Base-by-base conservation (phyloP, 805 yeast genomes). In the Wickerhamomyces mucosus region DNA sequence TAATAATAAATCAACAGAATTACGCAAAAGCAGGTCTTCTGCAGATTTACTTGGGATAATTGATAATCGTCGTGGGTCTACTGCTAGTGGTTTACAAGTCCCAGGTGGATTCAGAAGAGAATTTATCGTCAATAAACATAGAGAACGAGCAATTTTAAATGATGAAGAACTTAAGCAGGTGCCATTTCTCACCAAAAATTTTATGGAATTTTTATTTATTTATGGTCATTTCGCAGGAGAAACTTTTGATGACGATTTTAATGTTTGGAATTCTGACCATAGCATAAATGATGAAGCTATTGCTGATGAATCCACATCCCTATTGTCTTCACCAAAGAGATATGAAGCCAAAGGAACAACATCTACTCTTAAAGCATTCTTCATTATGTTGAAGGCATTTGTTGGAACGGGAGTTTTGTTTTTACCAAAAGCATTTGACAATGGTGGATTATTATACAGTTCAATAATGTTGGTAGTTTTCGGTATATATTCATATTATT, bases 161-260 rank as follows among this genome's bases (percentile, higher is more conserved):
- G 46, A 46, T 16, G 53, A 48, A 25, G 52, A 50, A 14, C 31
- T 52, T 25, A 55, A 54, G 6, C 43, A 55, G 28, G 58, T 63
- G 3, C 69, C 75, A 8, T 65, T 75, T 35, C 52, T 80, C 24
- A 75, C 94, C 1, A 67, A 73, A 36, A 82, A 81, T 52, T 82
- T 82, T 41, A 62, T 81, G 43, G 92, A 82, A 51, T 82, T 82
- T 47, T 59, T 82, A 28, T 75, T 81, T 40, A 65, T 82, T 7
- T 82, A 82, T 53, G 94, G 94, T 6, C 89, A 82, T 59, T 82
- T 82, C 56, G 92, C 92, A 3, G 94, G 94, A 50, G 92, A 81
- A 54, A 72, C 76, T 24, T 65, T 81, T 33, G 89, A 79, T 45
- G 89, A 81, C 45, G 86, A 75, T 46, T 70, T 61, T 33, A 45